These are phyloP conservation scores for Cystofilobasidium bisporidii DNA, from an alignment of 768 basidiomycete genomes.

Conservation along the genomic window DNA sequence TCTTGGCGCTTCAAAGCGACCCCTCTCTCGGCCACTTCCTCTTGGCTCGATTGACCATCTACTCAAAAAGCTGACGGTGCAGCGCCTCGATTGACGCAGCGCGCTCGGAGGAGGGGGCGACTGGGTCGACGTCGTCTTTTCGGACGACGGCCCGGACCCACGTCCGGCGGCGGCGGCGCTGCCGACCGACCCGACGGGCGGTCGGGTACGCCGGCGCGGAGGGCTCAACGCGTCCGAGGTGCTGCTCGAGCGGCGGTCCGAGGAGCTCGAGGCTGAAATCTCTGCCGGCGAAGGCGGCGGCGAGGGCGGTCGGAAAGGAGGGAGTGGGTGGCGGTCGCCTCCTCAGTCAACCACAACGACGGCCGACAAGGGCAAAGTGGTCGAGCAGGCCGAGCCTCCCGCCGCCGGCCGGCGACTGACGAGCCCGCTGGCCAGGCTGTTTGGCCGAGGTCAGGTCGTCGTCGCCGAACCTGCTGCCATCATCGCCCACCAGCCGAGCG, in stretches of 20 bases:
- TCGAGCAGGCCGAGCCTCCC: not conserved
- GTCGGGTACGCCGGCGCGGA: too few relatives aligned
- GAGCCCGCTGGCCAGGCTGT: slow-evolving; percentile 17
- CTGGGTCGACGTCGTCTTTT: slow-evolving; percentile 23
- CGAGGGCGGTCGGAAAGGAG: not conserved
- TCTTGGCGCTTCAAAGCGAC: too few relatives aligned
- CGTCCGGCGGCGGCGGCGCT: not conserved
- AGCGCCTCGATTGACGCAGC: too few relatives aligned
- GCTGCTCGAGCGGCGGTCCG: too few relatives aligned
- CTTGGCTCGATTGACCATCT: not conserved
- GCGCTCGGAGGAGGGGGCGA: slow-evolving; percentile 16
- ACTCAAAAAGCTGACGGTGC: too few relatives aligned
- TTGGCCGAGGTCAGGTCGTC: too few relatives aligned
- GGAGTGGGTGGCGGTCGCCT: not conserved
- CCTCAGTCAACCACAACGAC: too few relatives aligned
- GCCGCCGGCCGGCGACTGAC: not conserved
- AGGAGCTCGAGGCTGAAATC: not conserved
- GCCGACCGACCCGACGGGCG: not conserved
- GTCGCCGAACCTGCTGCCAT: too few relatives aligned
- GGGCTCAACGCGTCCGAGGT: too few relatives aligned
- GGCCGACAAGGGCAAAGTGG: too few relatives aligned
- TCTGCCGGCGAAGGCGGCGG: not conserved
- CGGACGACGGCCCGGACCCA: not conserved
- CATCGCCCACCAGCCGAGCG: too few relatives aligned
- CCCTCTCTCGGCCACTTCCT: too few relatives aligned